A percentile compares a stretch with the other conserved stretches of the same genome.
Conservation (phyloP, 345 rosid species). For the Rhodamnia rubescens region DNA sequence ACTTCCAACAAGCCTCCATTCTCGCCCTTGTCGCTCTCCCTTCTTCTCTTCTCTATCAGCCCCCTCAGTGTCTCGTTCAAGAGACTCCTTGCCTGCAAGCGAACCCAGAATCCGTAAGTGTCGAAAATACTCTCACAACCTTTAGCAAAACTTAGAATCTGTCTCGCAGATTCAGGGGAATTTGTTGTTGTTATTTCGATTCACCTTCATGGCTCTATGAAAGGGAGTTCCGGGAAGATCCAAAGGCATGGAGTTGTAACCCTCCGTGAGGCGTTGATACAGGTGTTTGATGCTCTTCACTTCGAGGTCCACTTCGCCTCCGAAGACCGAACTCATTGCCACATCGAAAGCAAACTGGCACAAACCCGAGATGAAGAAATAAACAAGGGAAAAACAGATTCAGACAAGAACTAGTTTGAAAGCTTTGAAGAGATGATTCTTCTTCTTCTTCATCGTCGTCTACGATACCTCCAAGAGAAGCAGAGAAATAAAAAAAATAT, state of each 20-base stretch:
- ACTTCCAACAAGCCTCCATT: constrained; percentile 63
- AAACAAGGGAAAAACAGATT: not conserved
- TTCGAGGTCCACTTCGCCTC: constrained; percentile 36
- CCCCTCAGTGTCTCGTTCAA: constrained; percentile 41
- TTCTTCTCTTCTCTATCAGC: constrained; percentile 56
- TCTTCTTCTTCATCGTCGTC: not conserved
- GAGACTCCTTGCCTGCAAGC: constrained; percentile 53
- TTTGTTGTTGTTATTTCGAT: not conserved
- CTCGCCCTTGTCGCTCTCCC: not conserved
- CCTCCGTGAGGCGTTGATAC: constrained; percentile 63
- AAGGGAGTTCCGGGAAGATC: constrained; percentile 79
- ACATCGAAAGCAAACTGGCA: constrained; percentile 87
- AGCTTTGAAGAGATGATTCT: not conserved
- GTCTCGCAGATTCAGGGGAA: not conserved
- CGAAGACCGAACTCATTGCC: constrained; percentile 78
- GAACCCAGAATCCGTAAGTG: not conserved
- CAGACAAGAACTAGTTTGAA: not conserved
- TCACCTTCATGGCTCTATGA: constrained; percentile 73
- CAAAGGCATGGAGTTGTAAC: constrained; percentile 93
- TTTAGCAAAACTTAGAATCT: not conserved
- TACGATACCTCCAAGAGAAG: not conserved
- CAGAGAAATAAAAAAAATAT: not conserved
- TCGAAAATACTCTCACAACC: not conserved
- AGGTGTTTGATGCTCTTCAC: constrained; percentile 55
- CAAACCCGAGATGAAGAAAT: not conserved